Conservation (phyloP, 2,329 filamentous ascomycete species). For the Alternaria dauci region DNA sequence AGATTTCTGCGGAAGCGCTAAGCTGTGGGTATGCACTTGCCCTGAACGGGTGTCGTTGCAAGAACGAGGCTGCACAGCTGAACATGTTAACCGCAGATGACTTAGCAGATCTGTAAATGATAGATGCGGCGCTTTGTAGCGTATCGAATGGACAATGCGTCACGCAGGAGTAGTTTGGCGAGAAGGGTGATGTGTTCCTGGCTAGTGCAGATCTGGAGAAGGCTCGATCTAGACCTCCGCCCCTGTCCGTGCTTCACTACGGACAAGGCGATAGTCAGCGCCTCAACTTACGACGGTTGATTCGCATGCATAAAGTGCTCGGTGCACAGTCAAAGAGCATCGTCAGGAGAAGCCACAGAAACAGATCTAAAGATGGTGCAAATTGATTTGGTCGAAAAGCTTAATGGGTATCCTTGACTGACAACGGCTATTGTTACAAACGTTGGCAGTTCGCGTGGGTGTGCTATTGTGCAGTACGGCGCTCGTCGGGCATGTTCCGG, state of each 20-base stretch:
- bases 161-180: neutral
- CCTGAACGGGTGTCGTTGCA: neutral
- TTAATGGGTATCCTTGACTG: slow-evolving; percentile 16
- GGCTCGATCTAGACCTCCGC: neutral
- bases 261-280: neutral
- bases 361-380: neutral
- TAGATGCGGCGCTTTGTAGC: neutral
- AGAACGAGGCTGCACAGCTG: neutral
- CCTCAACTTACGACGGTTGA: neutral
- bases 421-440: neutral
- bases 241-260: neutral
- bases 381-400: neutral
- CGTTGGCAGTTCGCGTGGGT: neutral
- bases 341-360: neutral
- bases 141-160: slow-evolving; percentile 6
- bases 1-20: neutral
- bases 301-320: neutral
- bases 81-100: neutral
- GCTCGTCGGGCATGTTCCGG: slow-evolving; percentile 62
- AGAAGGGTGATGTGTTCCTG: neutral
- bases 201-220: slow-evolving; percentile 5
- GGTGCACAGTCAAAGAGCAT: neutral
- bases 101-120: neutral
- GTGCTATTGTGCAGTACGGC: slow-evolving; percentile 34
- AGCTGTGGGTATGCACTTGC: neutral